phyloP scores from a whole-genome alignment of 208 protist species.

The Acanthamoeba polyphaga region DNA sequence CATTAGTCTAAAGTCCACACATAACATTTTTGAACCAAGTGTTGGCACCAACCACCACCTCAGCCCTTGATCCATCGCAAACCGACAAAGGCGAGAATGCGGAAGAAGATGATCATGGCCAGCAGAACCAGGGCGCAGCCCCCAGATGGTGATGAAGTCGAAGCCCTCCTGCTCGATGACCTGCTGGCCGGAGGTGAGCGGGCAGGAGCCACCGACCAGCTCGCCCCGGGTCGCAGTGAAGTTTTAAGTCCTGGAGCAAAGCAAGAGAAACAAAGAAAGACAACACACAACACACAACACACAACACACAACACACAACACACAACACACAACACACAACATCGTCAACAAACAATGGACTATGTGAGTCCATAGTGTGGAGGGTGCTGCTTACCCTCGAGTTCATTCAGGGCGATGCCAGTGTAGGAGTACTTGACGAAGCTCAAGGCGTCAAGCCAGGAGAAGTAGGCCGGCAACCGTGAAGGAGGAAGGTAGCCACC shows the following conservation, averaged over 20 bases:
- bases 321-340: too few relatives aligned
- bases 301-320: too few relatives aligned
- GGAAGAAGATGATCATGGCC: slow-evolving; percentile 72
- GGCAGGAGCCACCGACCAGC: not conserved
- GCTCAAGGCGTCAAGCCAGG: slow-evolving; percentile 71
- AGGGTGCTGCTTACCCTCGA: not conserved
- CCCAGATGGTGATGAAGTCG: slow-evolving; percentile 73
- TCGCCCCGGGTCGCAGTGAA: slow-evolving; percentile 21
- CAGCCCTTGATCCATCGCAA: slow-evolving; percentile 52
- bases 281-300: too few relatives aligned
- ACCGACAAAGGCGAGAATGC: slow-evolving; percentile 29
- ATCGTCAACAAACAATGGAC: not conserved
- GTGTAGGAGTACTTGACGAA: slow-evolving; percentile 72
- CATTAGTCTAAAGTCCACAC: not conserved
- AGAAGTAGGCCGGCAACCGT: slow-evolving; percentile 62
- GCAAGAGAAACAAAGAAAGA: too few relatives aligned
- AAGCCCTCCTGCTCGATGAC: slow-evolving; percentile 27
- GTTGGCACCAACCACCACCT: not conserved
- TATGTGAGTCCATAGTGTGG: not conserved
- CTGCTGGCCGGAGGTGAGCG: slow-evolving; percentile 10
- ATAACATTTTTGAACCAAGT: too few relatives aligned
- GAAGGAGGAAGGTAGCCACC: slow-evolving; percentile 56
- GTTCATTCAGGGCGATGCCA: slow-evolving; percentile 72
- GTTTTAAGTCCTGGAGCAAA: not conserved
- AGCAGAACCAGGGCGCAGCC: slow-evolving; percentile 68